These are phyloP conservation scores for Exophiala spinifera DNA, from an alignment of 2,329 filamentous ascomycete genomes.

Conservation along the genomic window DNA sequence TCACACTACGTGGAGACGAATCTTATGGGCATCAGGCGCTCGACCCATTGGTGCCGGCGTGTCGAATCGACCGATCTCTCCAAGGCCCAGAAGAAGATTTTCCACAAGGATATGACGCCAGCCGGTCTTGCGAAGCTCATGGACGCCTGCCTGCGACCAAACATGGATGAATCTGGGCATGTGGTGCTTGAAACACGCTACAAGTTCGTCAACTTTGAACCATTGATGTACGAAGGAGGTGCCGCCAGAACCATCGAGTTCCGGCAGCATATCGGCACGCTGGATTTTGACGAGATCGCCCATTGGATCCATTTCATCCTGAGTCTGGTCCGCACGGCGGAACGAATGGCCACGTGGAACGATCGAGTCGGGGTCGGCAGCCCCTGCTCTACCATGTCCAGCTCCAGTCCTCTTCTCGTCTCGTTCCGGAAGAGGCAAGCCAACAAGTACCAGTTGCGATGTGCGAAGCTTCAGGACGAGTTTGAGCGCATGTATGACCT, in stretches of 20 bases:
- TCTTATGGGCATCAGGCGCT: constrained; percentile 7
- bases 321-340: constrained; percentile 9
- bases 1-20: constrained; percentile 1
- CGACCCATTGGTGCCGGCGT: not conserved
- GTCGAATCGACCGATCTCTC: not conserved
- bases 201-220: constrained; percentile 11
- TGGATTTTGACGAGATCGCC: constrained; percentile 8
- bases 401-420: not conserved
- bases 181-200: not conserved
- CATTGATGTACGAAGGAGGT: not conserved
- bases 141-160: not conserved
- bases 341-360: constrained; percentile 1
- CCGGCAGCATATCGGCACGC: constrained; percentile 7
- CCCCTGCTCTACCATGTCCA: not conserved
- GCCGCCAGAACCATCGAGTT: constrained; percentile 9
- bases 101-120: constrained; percentile 7
- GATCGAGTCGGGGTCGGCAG: not conserved
- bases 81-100: constrained; percentile 6
- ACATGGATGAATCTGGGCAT: not conserved
- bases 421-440: constrained; percentile 2
- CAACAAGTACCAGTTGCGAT: constrained; percentile 5
- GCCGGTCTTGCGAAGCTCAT: constrained; percentile 4
- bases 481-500: constrained; percentile 3
- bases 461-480: not conserved
- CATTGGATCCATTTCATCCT: constrained; percentile 11